Evolutionary conservation across 192 early-diverging fungal species (phyloP).

Genomic region (Backusella luteola): DNA sequence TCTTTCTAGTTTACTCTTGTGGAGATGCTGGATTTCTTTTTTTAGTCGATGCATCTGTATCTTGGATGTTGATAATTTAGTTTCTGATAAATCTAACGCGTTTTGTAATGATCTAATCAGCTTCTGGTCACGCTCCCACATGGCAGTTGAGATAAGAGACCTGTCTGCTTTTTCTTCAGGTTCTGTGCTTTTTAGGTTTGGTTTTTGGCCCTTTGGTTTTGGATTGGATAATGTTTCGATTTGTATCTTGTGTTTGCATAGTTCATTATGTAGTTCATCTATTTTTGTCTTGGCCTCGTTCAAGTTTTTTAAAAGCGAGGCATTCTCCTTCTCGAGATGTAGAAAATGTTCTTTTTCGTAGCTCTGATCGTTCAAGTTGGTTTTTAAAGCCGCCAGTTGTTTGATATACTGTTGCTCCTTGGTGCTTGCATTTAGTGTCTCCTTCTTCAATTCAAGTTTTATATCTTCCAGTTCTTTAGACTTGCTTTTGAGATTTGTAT

Average conservation of each 20-base stretch:
- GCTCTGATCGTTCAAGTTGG: neutral
- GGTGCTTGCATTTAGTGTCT: too few relatives aligned
- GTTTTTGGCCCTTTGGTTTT: neutral
- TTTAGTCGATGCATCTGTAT: neutral
- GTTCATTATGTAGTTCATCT: neutral
- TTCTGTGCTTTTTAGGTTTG: neutral
- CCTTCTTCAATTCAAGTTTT: neutral
- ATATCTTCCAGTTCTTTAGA: neutral
- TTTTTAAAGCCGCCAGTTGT: neutral
- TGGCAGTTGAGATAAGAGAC: neutral
- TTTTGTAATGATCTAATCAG: neutral
- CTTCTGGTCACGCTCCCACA: slow-evolving; percentile 13
- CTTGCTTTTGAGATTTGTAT: neutral
- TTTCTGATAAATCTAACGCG: neutral
- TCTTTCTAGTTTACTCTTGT: neutral
- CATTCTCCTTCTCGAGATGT: neutral
- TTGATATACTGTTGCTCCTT: neutral
- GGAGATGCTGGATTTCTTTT: neutral
- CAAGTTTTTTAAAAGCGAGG: neutral
- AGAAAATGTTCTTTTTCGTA: neutral
- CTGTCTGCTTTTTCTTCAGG: neutral
- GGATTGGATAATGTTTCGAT: neutral
- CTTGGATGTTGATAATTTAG: neutral
- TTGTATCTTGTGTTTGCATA: neutral
- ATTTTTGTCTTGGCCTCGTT: neutral